Evolutionary conservation across 352 stramenopile genomes (phyloP), one percentile per base, ranked within the genome.

Genomic region (Peronospora destructor): DNA sequence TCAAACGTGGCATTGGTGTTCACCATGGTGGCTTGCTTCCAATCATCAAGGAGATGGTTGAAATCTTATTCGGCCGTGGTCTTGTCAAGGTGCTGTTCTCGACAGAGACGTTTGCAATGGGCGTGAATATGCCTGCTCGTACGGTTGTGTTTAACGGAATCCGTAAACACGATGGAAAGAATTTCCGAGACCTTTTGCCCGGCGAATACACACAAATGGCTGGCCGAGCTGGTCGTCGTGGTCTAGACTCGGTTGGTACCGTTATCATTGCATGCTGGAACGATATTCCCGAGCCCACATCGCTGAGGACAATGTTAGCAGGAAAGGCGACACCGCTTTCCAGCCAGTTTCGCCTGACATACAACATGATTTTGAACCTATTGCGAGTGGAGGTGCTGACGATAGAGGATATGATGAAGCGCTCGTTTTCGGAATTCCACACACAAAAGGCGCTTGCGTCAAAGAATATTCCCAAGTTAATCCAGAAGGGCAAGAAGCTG

Each of bases 21-120:
- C 95, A 98, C 53, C 96, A 99, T 56, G 91, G 94, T 26, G 95
- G 95, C 0, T 60, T 99, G 30, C 79, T 99, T n/a, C 96, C 97
- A 3, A 98, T 99, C 35, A 82, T 99, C 42, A 99, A 99, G 67
- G 97, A 99, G 63, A 97, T 98, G 71, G 96, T 99, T n/a, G 96
- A 99, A 66, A 99, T 99, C 36, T 75, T 99, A 28, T 99, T 99
- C 73, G 90, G 83, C 29, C 71, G 91, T 17, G 94, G 95, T 8
- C 75, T 98, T 12, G 92, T 99, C 39, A 99, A 99, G 61, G 83
- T 97, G 42, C 70, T 99, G 1, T 99, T 99, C 61, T 97, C 96
- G 3, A 99, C 97, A 2, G 97, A 99, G 61, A 99, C 96, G 2
- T 99, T 99, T 69, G 96, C 96, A 2, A 98, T 98, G 85, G 96